Evolutionary conservation across 2,329 filamentous ascomycete species (phyloP).

Genomic region (Fusarium sacchari): DNA sequence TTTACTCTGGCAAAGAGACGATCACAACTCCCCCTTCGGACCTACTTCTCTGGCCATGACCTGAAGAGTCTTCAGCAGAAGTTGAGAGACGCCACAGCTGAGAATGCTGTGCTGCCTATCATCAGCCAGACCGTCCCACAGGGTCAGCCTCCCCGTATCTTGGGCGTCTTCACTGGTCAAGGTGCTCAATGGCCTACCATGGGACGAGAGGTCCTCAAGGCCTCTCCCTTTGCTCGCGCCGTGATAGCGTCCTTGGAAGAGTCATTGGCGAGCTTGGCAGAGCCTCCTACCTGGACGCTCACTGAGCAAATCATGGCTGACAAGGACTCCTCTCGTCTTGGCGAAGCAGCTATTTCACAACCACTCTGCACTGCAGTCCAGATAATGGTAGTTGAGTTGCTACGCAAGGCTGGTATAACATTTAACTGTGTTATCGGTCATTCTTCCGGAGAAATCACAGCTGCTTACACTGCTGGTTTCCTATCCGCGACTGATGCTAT

Average conservation of each 20-base stretch:
- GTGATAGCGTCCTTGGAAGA: conserved; percentile 29
- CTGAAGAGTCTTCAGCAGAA: neutral
- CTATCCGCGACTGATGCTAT: conserved; percentile 46
- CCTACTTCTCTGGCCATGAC: neutral
- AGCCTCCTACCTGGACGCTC: conserved; percentile 39
- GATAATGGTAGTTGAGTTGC: conserved; percentile 43
- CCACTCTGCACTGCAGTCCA: conserved; percentile 47
- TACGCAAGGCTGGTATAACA: conserved; percentile 45
- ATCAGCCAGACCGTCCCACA: neutral
- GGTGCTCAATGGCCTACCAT: conserved; percentile 50
- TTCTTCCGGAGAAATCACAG: conserved; percentile 61
- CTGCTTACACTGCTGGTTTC: conserved; percentile 59
- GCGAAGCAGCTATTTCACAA: conserved; percentile 45
- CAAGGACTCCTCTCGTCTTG: neutral
- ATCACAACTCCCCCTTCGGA: neutral
- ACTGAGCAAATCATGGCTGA: neutral
- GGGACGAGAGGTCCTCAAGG: conserved; percentile 42
- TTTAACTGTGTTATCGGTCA: conserved; percentile 57
- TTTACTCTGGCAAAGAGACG: neutral
- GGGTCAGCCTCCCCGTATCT: neutral
- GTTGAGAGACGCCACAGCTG: neutral
- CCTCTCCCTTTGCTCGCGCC: neutral
- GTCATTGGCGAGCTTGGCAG: conserved; percentile 29
- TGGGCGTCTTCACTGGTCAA: conserved; percentile 50
- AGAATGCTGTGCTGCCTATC: neutral